These are phyloP conservation scores for Dryadomyces sulphureus DNA, from an alignment of 2,329 filamentous ascomycete genomes.

Conservation along the genomic window DNA sequence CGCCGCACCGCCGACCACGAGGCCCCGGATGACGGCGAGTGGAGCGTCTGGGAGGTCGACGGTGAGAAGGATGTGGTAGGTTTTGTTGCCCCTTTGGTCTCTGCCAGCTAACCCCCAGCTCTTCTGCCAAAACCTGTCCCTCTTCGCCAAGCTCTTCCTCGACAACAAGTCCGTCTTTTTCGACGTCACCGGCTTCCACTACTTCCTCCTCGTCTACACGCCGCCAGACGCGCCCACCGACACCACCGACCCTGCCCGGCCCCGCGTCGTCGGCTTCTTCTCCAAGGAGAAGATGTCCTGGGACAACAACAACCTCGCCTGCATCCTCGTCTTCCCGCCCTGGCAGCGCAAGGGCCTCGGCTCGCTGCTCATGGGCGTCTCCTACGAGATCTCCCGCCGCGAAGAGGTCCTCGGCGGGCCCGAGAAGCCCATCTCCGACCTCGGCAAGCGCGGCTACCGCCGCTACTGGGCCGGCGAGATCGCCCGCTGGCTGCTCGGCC, in stretches of 20 bases:
- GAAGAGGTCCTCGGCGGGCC: constrained; percentile 80
- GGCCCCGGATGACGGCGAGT: constrained; percentile 51
- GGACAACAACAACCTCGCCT: constrained; percentile 96
- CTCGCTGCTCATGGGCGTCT: constrained; percentile 77
- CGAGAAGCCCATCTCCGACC: constrained; percentile 80
- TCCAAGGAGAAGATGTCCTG: constrained; percentile 98
- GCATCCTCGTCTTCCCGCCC: constrained; percentile 88
- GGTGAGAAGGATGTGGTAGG: constrained; percentile 65
- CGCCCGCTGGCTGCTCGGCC: constrained; percentile 46
- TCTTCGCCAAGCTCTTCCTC: constrained; percentile 94
- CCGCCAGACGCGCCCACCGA: constrained; percentile 20
- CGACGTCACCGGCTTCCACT: constrained; percentile 86
- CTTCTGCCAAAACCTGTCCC: constrained; percentile 87
- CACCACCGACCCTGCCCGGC: constrained; percentile 6
- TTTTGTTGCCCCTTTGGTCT: constrained; percentile 8
- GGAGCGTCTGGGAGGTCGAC: constrained; percentile 85
- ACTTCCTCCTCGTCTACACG: constrained; percentile 77
- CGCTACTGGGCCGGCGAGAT: constrained; percentile 81
- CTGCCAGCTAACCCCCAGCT: constrained; percentile 30
- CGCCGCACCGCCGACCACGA: constrained; percentile 19
- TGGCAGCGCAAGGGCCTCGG: constrained; percentile 88
- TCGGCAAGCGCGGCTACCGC: constrained; percentile 69
- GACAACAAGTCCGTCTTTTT: constrained; percentile 98
- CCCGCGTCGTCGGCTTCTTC: constrained; percentile 77
- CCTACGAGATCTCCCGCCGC: constrained; percentile 77